phyloP scores from a whole-genome alignment of 306 rosid genomes.

The Clitoria ternatea region DNA sequence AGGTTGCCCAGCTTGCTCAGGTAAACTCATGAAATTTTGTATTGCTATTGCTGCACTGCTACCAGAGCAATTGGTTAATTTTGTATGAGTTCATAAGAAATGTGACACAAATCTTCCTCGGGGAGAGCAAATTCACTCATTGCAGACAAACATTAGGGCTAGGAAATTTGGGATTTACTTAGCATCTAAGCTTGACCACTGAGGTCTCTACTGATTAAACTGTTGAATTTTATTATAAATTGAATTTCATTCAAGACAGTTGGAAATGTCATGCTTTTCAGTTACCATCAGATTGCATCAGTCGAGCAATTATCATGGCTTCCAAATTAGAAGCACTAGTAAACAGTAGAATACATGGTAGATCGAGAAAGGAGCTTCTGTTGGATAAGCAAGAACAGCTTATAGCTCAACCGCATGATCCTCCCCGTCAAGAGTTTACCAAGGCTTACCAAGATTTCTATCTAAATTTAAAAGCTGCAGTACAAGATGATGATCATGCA shows the following conservation, averaged over 20 bases:
- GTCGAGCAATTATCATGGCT: conserved; percentile 74
- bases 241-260: neutral
- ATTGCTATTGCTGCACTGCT: neutral
- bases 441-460: conserved; percentile 44
- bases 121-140: neutral
- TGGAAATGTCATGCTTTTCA: conserved; percentile 35
- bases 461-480: conserved; percentile 44
- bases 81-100: neutral
- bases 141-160: neutral
- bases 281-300: conserved; percentile 68
- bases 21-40: conserved; percentile 31
- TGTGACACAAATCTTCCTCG: neutral
- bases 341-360: conserved; percentile 41
- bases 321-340: conserved; percentile 61
- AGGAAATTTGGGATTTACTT: conserved; percentile 3
- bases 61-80: conserved; percentile 1
- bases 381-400: conserved; percentile 32
- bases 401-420: conserved; percentile 15
- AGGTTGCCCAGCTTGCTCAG: conserved; percentile 98
- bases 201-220: neutral
- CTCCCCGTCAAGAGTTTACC: conserved; percentile 27
- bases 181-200: neutral
- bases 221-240: conserved; percentile 9
- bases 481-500: conserved; percentile 35
- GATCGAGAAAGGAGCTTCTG: conserved; percentile 26